Conservation (phyloP, 441 rosid species). For the Pelargonium australe region DNA sequence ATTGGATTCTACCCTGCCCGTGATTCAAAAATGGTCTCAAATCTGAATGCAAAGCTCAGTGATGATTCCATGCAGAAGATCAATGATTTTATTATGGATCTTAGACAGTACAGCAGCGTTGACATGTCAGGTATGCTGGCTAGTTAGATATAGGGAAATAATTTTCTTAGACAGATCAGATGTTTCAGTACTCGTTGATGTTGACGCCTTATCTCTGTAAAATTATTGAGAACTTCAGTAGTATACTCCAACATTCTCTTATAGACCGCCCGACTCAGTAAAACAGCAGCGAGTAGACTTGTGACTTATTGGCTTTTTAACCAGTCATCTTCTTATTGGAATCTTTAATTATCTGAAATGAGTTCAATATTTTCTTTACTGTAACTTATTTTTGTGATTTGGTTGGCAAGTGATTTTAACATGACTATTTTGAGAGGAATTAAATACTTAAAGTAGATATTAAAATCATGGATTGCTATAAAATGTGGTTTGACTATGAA, state of each 20-base stretch:
- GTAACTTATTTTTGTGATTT: neutral
- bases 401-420: neutral
- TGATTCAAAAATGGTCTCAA: conserved; percentile 67
- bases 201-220: neutral
- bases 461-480: neutral
- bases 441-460: conserved; percentile 1
- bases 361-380: neutral
- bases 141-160: conserved; percentile 3
- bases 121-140: conserved; percentile 82
- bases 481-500: conserved; percentile 11
- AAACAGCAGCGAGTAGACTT: neutral
- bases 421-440: neutral
- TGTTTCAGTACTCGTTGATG: conserved; percentile 5
- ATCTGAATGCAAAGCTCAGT: conserved; percentile 57
- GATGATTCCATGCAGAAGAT: conserved; percentile 69
- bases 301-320: neutral
- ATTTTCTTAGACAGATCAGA: neutral
- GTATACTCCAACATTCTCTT: neutral
- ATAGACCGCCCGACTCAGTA: no score
- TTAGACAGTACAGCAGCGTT: conserved; percentile 60
- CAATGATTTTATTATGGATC: conserved; percentile 75
- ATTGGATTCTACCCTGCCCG: conserved; percentile 55
- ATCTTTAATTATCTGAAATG: neutral
- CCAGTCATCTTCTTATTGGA: neutral
- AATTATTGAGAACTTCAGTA: neutral